phyloP scores from a whole-genome alignment of 257 asterid species.

The Perilla frutescens region DNA sequence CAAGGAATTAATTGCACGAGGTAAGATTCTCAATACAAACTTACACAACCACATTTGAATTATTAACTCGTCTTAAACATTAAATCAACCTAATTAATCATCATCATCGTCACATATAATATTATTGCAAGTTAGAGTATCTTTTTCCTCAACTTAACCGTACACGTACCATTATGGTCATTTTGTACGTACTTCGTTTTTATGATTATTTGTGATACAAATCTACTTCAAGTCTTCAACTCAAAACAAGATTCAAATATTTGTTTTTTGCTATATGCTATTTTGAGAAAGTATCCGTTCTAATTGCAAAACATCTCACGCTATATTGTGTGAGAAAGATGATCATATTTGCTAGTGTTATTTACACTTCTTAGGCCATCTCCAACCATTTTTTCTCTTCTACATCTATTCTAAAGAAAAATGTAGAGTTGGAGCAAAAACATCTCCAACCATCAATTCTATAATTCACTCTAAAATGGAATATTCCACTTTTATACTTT shows the following conservation, averaged over 20 bases:
- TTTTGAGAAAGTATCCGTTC: neutral
- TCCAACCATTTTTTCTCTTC: no score
- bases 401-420: no score
- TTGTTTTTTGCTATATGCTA: neutral
- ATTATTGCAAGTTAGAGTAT: neutral
- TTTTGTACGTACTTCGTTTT: constrained; percentile 14
- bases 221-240: neutral
- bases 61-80: constrained; percentile 21
- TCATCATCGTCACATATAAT: neutral
- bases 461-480: no score
- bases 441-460: no score
- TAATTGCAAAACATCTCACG: no score
- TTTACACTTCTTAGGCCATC: no score
- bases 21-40: constrained; percentile 31
- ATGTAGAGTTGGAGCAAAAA: no score
- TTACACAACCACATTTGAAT: constrained; percentile 17
- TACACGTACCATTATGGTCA: neutral
- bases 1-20: constrained; percentile 35
- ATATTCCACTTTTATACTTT: no score
- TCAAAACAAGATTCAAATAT: no score
- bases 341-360: no score
- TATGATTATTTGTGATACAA: neutral
- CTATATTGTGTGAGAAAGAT: no score
- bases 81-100: constrained; percentile 17
- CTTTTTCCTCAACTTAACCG: neutral